Evolutionary conservation across 2,329 filamentous ascomycete genomes (phyloP).

Genomic region (Ophiocordyceps camponoti-leonardi): DNA sequence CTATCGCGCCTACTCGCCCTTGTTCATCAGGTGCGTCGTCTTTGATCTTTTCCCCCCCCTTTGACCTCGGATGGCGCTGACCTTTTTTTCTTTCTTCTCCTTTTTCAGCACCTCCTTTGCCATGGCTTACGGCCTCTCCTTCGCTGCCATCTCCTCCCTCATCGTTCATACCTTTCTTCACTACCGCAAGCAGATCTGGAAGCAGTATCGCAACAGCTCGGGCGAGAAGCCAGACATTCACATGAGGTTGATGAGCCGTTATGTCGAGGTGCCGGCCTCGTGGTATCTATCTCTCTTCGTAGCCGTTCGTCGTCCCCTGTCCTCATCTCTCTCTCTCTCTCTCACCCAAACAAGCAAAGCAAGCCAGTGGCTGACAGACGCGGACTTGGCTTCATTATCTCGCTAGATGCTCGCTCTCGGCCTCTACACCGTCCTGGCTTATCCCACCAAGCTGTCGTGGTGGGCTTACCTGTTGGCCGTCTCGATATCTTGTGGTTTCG

Average conservation of each 20-base stretch:
- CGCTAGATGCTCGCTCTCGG: conserved; percentile 39
- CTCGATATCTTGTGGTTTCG: conserved; percentile 43
- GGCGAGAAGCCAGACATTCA: conserved; percentile 45
- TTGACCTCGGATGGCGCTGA: too few relatives aligned
- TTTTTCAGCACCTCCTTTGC: conserved; percentile 47
- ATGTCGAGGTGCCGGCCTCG: conserved; percentile 44
- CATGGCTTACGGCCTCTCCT: conserved; percentile 52
- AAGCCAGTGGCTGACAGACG: not conserved
- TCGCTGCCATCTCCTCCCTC: conserved; percentile 52
- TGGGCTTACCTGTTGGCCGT: conserved; percentile 56
- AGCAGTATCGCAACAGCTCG: conserved; percentile 40
- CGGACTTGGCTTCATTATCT: too few relatives aligned
- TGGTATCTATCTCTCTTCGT: conserved; percentile 44
- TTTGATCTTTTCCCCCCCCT: not conserved
- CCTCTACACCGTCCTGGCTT: conserved; percentile 37
- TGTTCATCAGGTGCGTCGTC: conserved; percentile 38
- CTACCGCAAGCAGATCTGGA: conserved; percentile 49
- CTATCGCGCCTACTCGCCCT: conserved; percentile 49
- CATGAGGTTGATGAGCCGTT: conserved; percentile 46
- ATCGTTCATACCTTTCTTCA: conserved; percentile 52
- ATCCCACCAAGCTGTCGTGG: conserved; percentile 52
- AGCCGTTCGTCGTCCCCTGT: conserved; percentile 21
- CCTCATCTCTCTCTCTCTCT: not conserved
- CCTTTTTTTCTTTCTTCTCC: not conserved
- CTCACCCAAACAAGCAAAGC: too few relatives aligned